Conservation (phyloP, 176 grass and related monocot species). For the Oryza glaberrima region DNA sequence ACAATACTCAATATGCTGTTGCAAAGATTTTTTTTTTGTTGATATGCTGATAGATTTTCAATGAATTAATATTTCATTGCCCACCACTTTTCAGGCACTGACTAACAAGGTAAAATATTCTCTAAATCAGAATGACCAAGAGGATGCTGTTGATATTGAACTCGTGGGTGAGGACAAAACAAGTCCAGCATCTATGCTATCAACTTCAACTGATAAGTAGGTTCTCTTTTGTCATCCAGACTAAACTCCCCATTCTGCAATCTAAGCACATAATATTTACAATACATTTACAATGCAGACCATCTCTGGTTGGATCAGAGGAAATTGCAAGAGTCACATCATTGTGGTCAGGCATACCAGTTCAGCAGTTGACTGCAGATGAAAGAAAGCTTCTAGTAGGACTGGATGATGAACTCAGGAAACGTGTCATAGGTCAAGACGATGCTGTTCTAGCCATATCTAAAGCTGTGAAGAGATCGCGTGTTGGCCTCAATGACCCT, state of each 20-base stretch:
- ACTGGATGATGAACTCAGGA: conserved; percentile 81
- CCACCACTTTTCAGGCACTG: conserved; percentile 53
- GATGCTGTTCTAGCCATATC: conserved; percentile 84
- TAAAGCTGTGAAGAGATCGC: conserved; percentile 89
- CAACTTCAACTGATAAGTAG: conserved; percentile 62
- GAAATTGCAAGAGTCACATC: conserved; percentile 93
- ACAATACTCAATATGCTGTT: conserved; percentile 11
- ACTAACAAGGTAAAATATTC: conserved; percentile 89
- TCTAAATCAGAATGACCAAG: conserved; percentile 54
- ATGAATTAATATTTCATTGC: conserved; percentile 21
- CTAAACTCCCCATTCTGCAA: conserved; percentile 19
- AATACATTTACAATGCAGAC: conserved; percentile 45
- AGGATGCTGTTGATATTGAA: conserved; percentile 45
- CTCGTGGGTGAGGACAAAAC: conserved; percentile 35
- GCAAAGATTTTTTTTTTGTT: background rate
- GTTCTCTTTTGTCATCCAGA: conserved; percentile 43
- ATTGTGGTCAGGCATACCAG: conserved; percentile 95
- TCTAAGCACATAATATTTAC: conserved; percentile 25
- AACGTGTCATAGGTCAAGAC: conserved; percentile 94
- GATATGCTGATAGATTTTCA: conserved; percentile 39
- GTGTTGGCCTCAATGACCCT: conserved; percentile 84
- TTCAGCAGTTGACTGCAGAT: conserved; percentile 83
- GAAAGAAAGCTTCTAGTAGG: conserved; percentile 79
- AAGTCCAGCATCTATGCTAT: conserved; percentile 25
- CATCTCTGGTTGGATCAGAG: conserved; percentile 67